These are phyloP conservation scores for Bipolaris gigantea DNA, from an alignment of 2,329 filamentous ascomycete genomes.

Conservation along the genomic window DNA sequence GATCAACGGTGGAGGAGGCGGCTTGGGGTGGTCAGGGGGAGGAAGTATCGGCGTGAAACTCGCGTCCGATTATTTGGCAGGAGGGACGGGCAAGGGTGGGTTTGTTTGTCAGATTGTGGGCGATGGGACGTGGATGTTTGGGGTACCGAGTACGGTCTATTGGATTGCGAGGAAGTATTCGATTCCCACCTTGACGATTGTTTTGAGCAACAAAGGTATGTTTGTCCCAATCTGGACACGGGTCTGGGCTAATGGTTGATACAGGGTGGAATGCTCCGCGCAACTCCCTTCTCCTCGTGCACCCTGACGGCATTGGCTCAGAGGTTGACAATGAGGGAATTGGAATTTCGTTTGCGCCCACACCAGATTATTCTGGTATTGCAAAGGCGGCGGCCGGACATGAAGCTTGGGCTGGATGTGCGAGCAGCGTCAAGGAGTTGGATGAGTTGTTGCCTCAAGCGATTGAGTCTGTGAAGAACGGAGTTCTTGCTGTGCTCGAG, in stretches of 20 bases:
- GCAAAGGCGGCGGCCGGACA: conserved; percentile 67
- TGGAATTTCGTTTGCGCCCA: conserved; percentile 67
- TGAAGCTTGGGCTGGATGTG: conserved; percentile 62
- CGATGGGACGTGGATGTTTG: conserved; percentile 69
- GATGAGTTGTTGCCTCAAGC: conserved; percentile 59
- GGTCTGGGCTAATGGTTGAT: not conserved
- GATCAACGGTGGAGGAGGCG: conserved; percentile 81
- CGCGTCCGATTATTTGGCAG: conserved; percentile 54
- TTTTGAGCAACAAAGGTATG: conserved; percentile 67
- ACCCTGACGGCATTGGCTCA: conserved; percentile 64
- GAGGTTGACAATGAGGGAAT: conserved; percentile 65
- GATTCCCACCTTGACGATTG: conserved; percentile 67
- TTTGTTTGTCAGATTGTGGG: conserved; percentile 59
- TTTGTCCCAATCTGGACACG: not conserved
- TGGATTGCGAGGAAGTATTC: conserved; percentile 69
- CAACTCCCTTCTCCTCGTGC: conserved; percentile 63
- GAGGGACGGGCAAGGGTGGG: conserved; percentile 41
- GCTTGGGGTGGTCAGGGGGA: conserved; percentile 79
- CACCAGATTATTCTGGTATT: conserved; percentile 68
- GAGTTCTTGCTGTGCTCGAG: conserved; percentile 64
- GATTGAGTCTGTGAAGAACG: conserved; percentile 59
- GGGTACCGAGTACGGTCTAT: conserved; percentile 66
- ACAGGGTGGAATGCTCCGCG: conserved; percentile 64
- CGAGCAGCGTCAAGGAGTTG: conserved; percentile 60
- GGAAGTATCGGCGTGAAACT: conserved; percentile 77